A percentile compares a stretch with the other conserved stretches of the same genome.
Evolutionary conservation across 2,329 filamentous ascomycete genomes (phyloP).

Genomic region (Plectosphaerella plurivora): DNA sequence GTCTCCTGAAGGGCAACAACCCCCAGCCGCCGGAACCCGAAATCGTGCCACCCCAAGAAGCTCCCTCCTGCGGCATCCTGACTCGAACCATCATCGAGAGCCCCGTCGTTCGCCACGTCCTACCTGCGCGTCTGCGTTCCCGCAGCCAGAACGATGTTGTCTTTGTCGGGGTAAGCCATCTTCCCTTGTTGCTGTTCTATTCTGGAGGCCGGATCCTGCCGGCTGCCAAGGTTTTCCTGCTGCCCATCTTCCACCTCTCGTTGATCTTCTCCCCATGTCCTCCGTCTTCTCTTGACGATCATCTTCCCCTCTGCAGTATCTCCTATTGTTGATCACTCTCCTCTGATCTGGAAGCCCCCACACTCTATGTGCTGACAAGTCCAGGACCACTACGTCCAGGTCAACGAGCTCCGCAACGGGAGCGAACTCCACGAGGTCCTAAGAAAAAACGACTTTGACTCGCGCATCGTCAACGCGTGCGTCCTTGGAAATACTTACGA

Average conservation of each 20-base stretch:
- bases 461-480: constrained; percentile 72
- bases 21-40: constrained; percentile 5
- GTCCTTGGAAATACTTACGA: constrained; percentile 59
- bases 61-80: constrained; percentile 65
- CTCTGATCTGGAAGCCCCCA: background rate
- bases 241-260: no score
- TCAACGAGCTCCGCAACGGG: constrained; percentile 68
- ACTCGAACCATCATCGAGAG: constrained; percentile 75
- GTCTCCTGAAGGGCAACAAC: constrained; percentile 33
- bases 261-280: background rate
- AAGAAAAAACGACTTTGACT: constrained; percentile 74
- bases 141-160: constrained; percentile 73
- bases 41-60: constrained; percentile 16
- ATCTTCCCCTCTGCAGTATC: constrained; percentile 5
- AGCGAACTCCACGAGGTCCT: constrained; percentile 71
- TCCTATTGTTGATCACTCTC: background rate
- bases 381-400: constrained; percentile 73
- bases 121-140: constrained; percentile 74
- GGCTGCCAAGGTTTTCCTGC: no score
- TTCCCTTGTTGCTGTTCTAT: background rate
- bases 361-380: constrained; percentile 14
- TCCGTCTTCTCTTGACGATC: constrained; percentile 2
- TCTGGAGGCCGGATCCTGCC: no score
- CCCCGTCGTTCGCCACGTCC: constrained; percentile 69
- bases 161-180: constrained; percentile 67